These are phyloP conservation scores for Strigomonas culicis DNA, from an alignment of 208 protist genomes.

Conservation along the genomic window DNA sequence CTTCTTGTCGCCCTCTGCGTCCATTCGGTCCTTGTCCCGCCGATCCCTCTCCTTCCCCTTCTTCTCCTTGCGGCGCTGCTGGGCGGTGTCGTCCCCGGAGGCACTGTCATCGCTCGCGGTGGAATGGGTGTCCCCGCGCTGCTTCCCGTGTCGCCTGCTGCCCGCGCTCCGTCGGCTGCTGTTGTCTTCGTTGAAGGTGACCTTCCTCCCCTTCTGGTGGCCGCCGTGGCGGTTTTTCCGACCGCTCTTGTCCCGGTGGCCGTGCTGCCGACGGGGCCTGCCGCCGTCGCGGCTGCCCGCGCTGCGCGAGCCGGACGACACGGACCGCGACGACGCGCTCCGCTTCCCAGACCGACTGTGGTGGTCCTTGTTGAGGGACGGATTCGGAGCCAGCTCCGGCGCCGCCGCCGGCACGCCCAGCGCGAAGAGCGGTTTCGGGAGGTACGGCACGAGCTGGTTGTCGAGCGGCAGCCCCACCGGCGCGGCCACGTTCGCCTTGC, in stretches of 20 bases:
- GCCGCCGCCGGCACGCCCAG: neutral
- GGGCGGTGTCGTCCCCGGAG: constrained; percentile 3
- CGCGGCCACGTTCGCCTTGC: neutral
- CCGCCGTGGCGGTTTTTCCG: neutral
- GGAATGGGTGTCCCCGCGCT: neutral
- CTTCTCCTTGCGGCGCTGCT: constrained; percentile 12
- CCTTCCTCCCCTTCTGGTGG: constrained; percentile 6
- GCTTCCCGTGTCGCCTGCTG: neutral
- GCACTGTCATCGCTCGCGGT: neutral
- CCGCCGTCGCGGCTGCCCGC: neutral
- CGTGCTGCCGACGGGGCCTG: neutral
- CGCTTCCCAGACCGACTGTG: neutral
- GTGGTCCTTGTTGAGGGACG: neutral
- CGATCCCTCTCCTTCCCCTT: constrained; percentile 1
- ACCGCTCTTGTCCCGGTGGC: neutral
- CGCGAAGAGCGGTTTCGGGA: neutral
- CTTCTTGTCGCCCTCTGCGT: constrained; percentile 10
- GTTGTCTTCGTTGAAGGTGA: constrained; percentile 14
- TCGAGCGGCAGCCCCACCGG: neutral
- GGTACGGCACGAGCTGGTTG: neutral
- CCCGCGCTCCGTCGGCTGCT: neutral
- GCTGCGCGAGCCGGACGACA: neutral
- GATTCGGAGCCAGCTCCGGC: too few relatives aligned
- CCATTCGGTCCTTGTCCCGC: constrained; percentile 1
- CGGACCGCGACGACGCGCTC: neutral